Conservation (phyloP, 495 filamentous ascomycete genomes). For the Trichocladium uniseriatum region DNA sequence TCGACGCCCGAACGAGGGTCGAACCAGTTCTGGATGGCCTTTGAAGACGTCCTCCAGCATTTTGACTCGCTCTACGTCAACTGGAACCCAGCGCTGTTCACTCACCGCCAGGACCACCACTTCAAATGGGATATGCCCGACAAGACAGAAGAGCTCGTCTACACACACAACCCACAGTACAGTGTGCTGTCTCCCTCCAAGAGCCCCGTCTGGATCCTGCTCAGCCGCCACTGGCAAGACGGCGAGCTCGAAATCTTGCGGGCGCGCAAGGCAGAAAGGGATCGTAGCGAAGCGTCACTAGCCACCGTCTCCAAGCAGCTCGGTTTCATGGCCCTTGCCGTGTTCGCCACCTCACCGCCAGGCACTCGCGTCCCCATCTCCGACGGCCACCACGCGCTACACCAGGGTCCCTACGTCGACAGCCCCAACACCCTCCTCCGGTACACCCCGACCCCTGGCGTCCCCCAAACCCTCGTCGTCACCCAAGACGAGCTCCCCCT, state of each 20-base stretch:
- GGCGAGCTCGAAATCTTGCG: slow-evolving; percentile 36
- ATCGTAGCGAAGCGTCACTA: slow-evolving; percentile 16
- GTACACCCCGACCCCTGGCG: slow-evolving; percentile 50
- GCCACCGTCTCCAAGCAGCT: slow-evolving; percentile 36
- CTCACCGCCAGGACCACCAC: slow-evolving; percentile 73
- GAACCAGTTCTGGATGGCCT: slow-evolving; percentile 86
- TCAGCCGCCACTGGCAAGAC: slow-evolving; percentile 70
- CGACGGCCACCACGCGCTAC: slow-evolving; percentile 47
- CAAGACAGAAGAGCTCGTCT: slow-evolving; percentile 50
- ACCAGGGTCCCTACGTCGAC: slow-evolving; percentile 78
- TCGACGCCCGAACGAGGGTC: slow-evolving; percentile 30
- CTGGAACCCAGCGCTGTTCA: slow-evolving; percentile 88
- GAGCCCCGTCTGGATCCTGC: slow-evolving; percentile 69
- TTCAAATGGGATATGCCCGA: slow-evolving; percentile 73
- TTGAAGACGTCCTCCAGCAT: slow-evolving; percentile 73
- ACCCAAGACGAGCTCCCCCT: slow-evolving; percentile 67
- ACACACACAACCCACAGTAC: slow-evolving; percentile 78
- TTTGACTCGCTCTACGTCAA: slow-evolving; percentile 95
- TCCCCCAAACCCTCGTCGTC: slow-evolving; percentile 67
- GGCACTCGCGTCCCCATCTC: slow-evolving; percentile 65
- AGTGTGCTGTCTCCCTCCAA: slow-evolving; percentile 47
- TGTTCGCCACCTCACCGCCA: slow-evolving; percentile 51
- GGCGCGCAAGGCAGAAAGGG: slow-evolving; percentile 18
- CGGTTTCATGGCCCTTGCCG: slow-evolving; percentile 80
- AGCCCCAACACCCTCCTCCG: slow-evolving; percentile 84